A percentile compares a stretch with the other conserved stretches of the same genome.
phyloP scores from a whole-genome alignment of 495 filamentous ascomycete species.

The Lasiosphaeria ovina region DNA sequence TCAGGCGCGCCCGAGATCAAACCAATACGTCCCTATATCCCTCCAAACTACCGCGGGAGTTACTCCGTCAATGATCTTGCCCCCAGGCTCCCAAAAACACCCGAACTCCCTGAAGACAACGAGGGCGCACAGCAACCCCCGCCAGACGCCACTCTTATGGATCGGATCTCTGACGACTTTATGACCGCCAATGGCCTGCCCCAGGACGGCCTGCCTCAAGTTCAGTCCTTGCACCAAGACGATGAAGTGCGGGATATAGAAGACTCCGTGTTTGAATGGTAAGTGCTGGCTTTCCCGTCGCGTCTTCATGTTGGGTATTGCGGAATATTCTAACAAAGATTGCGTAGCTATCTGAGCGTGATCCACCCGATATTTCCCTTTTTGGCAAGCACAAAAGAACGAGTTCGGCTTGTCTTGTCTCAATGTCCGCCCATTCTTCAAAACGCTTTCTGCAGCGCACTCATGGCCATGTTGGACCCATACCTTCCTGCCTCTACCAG shows the following conservation, averaged over 20 bases:
- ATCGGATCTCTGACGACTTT: slow-evolving; percentile 17
- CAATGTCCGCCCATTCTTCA: slow-evolving; percentile 60
- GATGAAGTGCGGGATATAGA: slow-evolving; percentile 40
- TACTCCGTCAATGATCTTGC: slow-evolving; percentile 42
- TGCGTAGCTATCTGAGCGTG: slow-evolving; percentile 61
- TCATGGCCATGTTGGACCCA: slow-evolving; percentile 61
- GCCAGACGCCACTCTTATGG: slow-evolving; percentile 19
- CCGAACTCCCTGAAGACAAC: slow-evolving; percentile 19
- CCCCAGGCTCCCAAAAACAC: slow-evolving; percentile 33
- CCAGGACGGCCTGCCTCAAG: slow-evolving; percentile 2
- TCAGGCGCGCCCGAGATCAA: slow-evolving; percentile 39
- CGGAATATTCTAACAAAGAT: background rate
- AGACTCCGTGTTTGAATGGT: slow-evolving; percentile 47
- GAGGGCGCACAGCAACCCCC: slow-evolving; percentile 27
- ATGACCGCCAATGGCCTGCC: slow-evolving; percentile 7
- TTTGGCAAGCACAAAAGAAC: slow-evolving; percentile 63
- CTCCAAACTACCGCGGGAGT: slow-evolving; percentile 26
- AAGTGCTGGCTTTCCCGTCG: slow-evolving; percentile 17
- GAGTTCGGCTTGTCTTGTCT: slow-evolving; percentile 59
- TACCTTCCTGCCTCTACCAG: slow-evolving; percentile 49
- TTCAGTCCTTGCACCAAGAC: slow-evolving; percentile 29
- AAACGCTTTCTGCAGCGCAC: slow-evolving; percentile 68
- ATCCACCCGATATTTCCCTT: slow-evolving; percentile 76
- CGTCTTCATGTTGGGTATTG: background rate
- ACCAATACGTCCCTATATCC: slow-evolving; percentile 39